Base-by-base conservation (phyloP, 1,284 basidiomycete genomes). In the Irpex sp. region DNA sequence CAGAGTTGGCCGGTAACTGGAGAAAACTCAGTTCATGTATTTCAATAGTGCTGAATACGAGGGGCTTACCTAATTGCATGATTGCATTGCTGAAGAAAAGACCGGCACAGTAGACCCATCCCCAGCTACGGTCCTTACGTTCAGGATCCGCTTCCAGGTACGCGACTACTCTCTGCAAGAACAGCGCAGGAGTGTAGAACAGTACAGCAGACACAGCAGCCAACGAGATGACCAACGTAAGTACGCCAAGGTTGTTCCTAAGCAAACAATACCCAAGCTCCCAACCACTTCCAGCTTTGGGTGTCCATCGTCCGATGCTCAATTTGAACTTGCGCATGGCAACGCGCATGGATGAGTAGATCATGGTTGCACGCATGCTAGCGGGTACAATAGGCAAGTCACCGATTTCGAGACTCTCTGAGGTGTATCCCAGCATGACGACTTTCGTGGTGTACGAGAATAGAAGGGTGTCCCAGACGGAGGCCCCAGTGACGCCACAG, bases 391-490 rank as follows among this genome's bases (percentile, higher is more conserved):
- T 86, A 1, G 94, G 94, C 51, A 95, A 77, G 73, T 95, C 93
- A 66, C 87, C 92, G 21, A 94, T 92, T 69, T 95, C 92, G 62
- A 95, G 82, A 61, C 85, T 89, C 63, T 84, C 81, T 3, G 88
- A 80, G 6, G 80, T 81, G 72, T 93, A 87, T 3, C 93, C 93
- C 53, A 93, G 86, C 83, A 88, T 87, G 62, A 95, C 86, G 5
- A 95, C 91, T 66, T 89, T 88, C 1, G 90, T 93, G 31, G 90
- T 92, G 73, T 94, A 95, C 11, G 86, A 87, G 75, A 95, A 96
- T 8, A 94, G 73, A 3, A 94, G 74, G 60, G 79, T 78, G 59
- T 84, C 84, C 76, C 83, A 85, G 1, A 88, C 80, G 13, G 74
- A 76, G 8, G 74, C 75, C 53, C 68, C 73, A 57, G 82, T 77